Evolutionary conservation across 192 early-diverging fungal species (phyloP), one percentile per base, ranked within the genome.

Genomic region (Chytriomyces confervae): DNA sequence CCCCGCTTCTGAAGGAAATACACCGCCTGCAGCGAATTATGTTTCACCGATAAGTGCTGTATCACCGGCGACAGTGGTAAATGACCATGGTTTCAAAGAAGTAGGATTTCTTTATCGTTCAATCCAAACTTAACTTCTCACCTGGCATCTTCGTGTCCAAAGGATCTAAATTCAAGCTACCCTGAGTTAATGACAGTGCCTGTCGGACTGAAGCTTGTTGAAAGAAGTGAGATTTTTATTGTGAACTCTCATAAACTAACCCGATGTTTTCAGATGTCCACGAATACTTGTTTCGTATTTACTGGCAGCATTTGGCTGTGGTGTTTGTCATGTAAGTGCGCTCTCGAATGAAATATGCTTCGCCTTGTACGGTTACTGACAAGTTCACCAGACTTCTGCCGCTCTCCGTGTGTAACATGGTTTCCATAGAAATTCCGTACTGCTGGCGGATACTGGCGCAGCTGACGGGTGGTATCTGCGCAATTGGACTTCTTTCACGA

Each of bases 311-410:
- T 66, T n/a, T 76, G 7, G 62, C 74, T 13, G 44, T 76, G 13
- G 49, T 66, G 1, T 65, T 76, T 76, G 50, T 76, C 6, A 76
- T 76, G 74, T 66, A 44, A 76, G 74, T 53, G 62, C 16, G 61
- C 46, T 10, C 18, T 60, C 9, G 27, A 48, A 13, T 6, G 9
- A 53, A 16, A 3, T 51, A 48, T 66, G 29, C 70, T 60, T 10
- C 9, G 16, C n/a, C 47, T 69, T 66, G 20, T 6, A 18, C 9
- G 2, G 23, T 48, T 2, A 24, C 7, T 66, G 18, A 65, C n/a
- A 20, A 20, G 10, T 65, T 65, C 36, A 2, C 27, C 49, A 76
- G 74, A n/a, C 23, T 76, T 10, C 27, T 76, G n/a, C 74, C 74
- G 20, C 51, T 76, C 10, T 24, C 62, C 45, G 16, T 76, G 8